phyloP scores from a whole-genome alignment of 371 early-diverging fungal genomes.

The Saksenaea oblongispora region DNA sequence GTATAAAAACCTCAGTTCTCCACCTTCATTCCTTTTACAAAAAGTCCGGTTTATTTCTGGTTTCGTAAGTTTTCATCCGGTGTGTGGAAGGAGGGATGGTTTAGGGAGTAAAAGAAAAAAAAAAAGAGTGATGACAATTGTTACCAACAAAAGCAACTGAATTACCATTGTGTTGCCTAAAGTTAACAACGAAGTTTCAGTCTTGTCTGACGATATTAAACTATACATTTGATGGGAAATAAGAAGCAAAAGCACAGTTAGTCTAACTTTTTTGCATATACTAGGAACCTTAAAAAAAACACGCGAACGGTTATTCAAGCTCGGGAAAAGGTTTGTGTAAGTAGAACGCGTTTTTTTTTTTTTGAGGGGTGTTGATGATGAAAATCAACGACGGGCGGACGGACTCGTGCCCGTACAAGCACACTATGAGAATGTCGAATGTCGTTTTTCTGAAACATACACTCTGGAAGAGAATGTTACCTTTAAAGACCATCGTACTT shows the following conservation, averaged over 20 bases:
- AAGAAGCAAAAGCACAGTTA: neutral
- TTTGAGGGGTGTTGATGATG: conserved; percentile 18
- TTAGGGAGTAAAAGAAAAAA: conserved; percentile 2
- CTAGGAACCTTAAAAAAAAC: neutral
- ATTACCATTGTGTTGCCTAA: conserved; percentile 36
- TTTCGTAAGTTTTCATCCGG: neutral
- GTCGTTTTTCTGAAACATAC: conserved; percentile 19
- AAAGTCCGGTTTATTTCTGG: neutral
- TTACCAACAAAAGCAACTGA: conserved; percentile 23
- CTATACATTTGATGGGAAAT: neutral
- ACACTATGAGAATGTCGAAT: conserved; percentile 36
- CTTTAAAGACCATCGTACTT: neutral
- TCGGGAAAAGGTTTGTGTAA: neutral
- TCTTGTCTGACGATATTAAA: conserved; percentile 28
- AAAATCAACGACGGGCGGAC: conserved; percentile 37
- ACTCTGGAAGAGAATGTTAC: neutral
- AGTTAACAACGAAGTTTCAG: conserved; percentile 24
- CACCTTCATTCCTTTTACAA: neutral
- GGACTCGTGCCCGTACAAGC: conserved; percentile 43
- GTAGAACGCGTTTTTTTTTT: neutral
- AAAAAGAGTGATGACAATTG: conserved; percentile 19
- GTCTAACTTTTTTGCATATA: neutral
- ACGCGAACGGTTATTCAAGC: neutral
- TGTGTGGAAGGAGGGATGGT: neutral
- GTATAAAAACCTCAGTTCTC: neutral